A percentile compares a stretch with the other conserved stretches of the same genome.
Evolutionary conservation across 2,329 filamentous ascomycete genomes (phyloP).

Genomic region (Penicillium sp.): DNA sequence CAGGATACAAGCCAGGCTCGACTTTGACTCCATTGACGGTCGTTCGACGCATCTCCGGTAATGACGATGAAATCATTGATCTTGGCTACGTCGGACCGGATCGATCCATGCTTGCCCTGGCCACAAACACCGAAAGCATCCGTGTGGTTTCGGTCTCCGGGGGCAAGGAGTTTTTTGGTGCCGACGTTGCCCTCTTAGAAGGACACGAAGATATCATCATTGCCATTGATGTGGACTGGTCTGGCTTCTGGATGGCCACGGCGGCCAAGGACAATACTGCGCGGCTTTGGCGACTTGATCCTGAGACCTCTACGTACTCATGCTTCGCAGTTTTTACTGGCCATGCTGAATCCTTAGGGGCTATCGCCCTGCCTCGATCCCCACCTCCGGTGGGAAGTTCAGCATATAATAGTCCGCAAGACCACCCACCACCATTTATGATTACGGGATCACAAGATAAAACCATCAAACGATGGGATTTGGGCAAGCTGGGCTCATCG

Average conservation of each 20-base stretch:
- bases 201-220: slow-evolving; percentile 97
- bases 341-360: slow-evolving; percentile 89
- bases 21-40: slow-evolving; percentile 58
- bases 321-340: slow-evolving; percentile 82
- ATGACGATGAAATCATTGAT: slow-evolving; percentile 97
- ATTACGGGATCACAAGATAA: slow-evolving; percentile 93
- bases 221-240: slow-evolving; percentile 91
- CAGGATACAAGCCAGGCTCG: slow-evolving; percentile 38
- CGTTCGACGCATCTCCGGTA: slow-evolving; percentile 82
- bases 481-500: slow-evolving; percentile 60
- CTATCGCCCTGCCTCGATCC: slow-evolving; percentile 75
- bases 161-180: slow-evolving; percentile 69
- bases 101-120: slow-evolving; percentile 77
- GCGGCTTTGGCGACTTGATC: slow-evolving; percentile 82
- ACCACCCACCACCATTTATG: slow-evolving; percentile 76
- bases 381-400: slow-evolving; percentile 66
- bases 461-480: slow-evolving; percentile 92
- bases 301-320: slow-evolving; percentile 67
- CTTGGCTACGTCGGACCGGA: slow-evolving; percentile 80
- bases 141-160: slow-evolving; percentile 71
- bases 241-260: slow-evolving; percentile 92
- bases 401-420: slow-evolving; percentile 69
- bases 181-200: slow-evolving; percentile 79
- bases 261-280: slow-evolving; percentile 97
- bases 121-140: slow-evolving; percentile 92